A percentile compares a stretch with the other conserved stretches of the same genome.
Conservation (phyloP, 176 grass and related monocot species). For the Oryza brachyantha region DNA sequence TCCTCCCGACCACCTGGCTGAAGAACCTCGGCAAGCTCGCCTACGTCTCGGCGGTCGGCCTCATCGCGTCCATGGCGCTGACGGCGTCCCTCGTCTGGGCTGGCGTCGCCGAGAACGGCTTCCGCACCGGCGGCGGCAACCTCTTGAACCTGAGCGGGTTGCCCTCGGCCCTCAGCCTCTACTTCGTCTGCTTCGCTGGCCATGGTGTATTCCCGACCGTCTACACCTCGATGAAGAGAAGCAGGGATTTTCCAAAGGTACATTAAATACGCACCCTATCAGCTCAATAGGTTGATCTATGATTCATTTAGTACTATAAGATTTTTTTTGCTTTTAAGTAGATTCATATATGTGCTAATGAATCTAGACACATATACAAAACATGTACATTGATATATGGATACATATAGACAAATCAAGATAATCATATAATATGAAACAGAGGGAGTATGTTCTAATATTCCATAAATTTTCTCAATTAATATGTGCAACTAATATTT, state of each 20-base stretch:
- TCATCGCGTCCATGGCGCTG: constrained; percentile 50
- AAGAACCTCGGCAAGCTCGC: constrained; percentile 47
- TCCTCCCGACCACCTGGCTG: constrained; percentile 60
- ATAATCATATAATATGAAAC: background rate
- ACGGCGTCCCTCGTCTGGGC: constrained; percentile 57
- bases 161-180: constrained; percentile 52
- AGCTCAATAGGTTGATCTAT: too few relatives aligned
- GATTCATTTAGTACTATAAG: too few relatives aligned
- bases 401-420: too few relatives aligned
- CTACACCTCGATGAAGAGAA: constrained; percentile 50
- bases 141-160: constrained; percentile 34
- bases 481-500: too few relatives aligned
- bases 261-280: background rate
- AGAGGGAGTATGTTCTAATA: too few relatives aligned
- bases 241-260: constrained; percentile 48
- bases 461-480: background rate
- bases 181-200: constrained; percentile 56
- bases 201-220: constrained; percentile 67
- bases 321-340: too few relatives aligned
- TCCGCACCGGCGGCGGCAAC: constrained; percentile 8
- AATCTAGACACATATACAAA: too few relatives aligned
- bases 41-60: constrained; percentile 51
- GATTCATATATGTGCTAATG: too few relatives aligned
- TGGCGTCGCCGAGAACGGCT: constrained; percentile 38
- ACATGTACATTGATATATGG: too few relatives aligned